Evolutionary conservation across 2,329 filamentous ascomycete species (phyloP).

Genomic region (Colletotrichum destructivum): DNA sequence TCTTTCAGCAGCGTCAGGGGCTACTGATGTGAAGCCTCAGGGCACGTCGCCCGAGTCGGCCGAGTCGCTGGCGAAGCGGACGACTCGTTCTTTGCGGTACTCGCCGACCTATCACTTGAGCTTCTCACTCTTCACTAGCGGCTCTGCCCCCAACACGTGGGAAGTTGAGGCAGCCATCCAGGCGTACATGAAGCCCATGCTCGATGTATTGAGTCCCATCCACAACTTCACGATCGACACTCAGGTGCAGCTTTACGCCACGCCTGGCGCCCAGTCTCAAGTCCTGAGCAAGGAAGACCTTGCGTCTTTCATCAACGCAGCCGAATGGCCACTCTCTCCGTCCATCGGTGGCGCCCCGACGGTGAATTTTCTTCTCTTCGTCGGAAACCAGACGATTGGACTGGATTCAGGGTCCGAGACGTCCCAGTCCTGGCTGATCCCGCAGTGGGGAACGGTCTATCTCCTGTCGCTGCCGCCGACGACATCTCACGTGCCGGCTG

Average conservation of each 20-base stretch:
- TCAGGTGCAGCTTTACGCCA: constrained; percentile 95
- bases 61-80: constrained; percentile 76
- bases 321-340: constrained; percentile 96
- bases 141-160: constrained; percentile 86
- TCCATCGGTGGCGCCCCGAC: constrained; percentile 95
- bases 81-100: constrained; percentile 90
- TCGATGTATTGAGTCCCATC: constrained; percentile 84
- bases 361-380: constrained; percentile 94
- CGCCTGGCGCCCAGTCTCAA: constrained; percentile 72
- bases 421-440: constrained; percentile 86
- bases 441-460: constrained; percentile 89
- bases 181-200: constrained; percentile 85
- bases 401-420: constrained; percentile 61
- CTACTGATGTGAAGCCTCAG: constrained; percentile 62
- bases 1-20: constrained; percentile 72
- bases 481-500: constrained; percentile 70
- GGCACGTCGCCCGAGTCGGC: constrained; percentile 66
- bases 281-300: constrained; percentile 88
- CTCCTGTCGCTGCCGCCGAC: constrained; percentile 66
- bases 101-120: constrained; percentile 95
- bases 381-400: constrained; percentile 82
- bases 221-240: constrained; percentile 97
- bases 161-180: constrained; percentile 87
- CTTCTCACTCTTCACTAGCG: constrained; percentile 93
- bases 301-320: constrained; percentile 95